Base-by-base conservation (phyloP, 2,329 filamentous ascomycete species). In the Fusarium sp. region DNA sequence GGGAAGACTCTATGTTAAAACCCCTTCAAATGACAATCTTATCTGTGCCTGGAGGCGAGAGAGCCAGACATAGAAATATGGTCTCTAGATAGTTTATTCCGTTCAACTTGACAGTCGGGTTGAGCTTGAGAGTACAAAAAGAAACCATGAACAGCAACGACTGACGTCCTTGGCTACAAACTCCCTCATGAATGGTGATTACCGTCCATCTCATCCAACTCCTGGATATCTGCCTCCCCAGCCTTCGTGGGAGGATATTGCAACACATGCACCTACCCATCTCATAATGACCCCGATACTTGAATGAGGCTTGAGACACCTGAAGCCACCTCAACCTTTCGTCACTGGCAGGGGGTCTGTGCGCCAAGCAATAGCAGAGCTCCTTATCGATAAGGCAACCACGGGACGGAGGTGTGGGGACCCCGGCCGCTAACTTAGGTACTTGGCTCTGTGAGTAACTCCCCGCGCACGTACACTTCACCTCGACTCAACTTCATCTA, bases 361-460 rank as follows among this genome's bases (percentile, higher is more conserved):
- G 70, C 73, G 23, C 32, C 18, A 25, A 16, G 16, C 25, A 48
- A 11, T 11, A 16, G 20, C 41, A 30, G 23, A 52, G 56, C 66
- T 66, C 73, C 67, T 75, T 76, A 76, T 76, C 74, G 74, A 76
- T 75, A 76, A 71, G 35, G 6, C 34, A 48, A 25, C 27, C 23
- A 52, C 60, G 66, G 48, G 8, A 52, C 60, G 45, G 13, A 48
- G 45, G 61, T 27, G 54, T 68, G 64, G 63, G 35, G 59, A 61
- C 54, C 62, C 35, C 45, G 56, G 56, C 48, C 27, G 14, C 58
- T 14, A 34, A 43, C 37, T 30, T 32, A 32, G 27, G 27, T 39
- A 34, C 30, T 7, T 8, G 50, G 58, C 50, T 34, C 59, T 27
- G 67, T 76, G 76, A 78, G 74, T 78, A 78, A 76, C 68, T 63